Conservation (phyloP, 2,329 filamentous ascomycete species). For the Cladobotryum protrusum region DNA sequence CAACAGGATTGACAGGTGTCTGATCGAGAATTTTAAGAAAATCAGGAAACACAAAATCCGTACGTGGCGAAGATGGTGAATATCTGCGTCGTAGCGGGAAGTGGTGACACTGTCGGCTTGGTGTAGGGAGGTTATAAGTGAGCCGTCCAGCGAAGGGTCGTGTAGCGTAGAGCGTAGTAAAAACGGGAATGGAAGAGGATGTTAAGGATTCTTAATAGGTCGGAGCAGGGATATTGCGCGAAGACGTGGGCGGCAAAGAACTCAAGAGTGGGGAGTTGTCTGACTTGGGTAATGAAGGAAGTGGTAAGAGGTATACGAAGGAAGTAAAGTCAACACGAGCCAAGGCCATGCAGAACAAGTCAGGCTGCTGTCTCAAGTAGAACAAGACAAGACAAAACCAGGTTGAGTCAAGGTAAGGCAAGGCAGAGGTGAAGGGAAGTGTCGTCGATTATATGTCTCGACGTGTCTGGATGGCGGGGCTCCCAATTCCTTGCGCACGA, state of each 20-base stretch:
- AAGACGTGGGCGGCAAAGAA: neutral
- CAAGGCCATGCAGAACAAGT: too few species aligned
- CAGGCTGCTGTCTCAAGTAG: too few species aligned
- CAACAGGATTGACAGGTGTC: too few species aligned
- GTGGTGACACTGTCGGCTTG: neutral
- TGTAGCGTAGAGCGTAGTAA: neutral
- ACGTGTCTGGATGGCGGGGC: neutral
- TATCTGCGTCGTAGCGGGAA: neutral
- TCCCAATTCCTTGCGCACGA: neutral
- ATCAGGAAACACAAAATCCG: too few species aligned
- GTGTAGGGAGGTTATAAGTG: neutral
- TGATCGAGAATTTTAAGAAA: too few species aligned
- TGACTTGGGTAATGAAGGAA: neutral
- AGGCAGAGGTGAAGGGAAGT: neutral
- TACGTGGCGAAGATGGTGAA: neutral
- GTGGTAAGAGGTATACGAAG: neutral
- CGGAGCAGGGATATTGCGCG: neutral
- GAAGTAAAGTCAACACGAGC: too few species aligned
- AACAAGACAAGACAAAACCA: neutral
- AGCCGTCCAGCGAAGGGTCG: neutral
- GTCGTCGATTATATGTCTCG: neutral
- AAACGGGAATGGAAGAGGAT: neutral
- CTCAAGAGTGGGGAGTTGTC: neutral
- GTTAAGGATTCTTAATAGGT: neutral
- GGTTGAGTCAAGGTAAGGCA: neutral